Evolutionary conservation across 2,329 filamentous ascomycete species (phyloP), one percentile per base, ranked within the genome.

Genomic region (Sporothrix curviconia): DNA sequence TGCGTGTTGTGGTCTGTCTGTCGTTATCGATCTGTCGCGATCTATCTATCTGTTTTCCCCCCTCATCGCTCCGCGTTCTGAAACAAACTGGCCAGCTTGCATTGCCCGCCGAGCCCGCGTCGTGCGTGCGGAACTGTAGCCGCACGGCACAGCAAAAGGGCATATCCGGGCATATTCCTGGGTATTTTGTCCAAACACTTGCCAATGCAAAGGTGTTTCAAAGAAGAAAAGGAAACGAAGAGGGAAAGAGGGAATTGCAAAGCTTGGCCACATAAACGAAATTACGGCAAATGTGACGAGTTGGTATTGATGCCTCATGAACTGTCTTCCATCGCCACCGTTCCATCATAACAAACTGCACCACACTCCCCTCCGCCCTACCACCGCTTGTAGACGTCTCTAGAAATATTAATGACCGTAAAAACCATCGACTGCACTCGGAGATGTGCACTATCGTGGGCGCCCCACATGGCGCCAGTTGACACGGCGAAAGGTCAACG

Each of bases 351-450:
- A n/a, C n/a, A n/a, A n/a, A n/a, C n/a, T n/a, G n/a, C n/a, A n/a
- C n/a, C n/a, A n/a, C n/a, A n/a, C n/a, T 9, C 37, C 37, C 5
- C n/a, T 8, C 37, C 15, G n/a, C 9, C n/a, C 44, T 49, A 54
- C 39, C 51, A 54, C 39, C 39, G 25, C 19, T 54, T 54, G 51
- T 54, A 44, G 5, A 54, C 51, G 12, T 54, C 51, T 2, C 51
- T 37, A n/a, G 51, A 32, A 9, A 54, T 54, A 28, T 17, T 43
- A n/a, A 54, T 39, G 7, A 54, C 37, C 11, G 51, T 54, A 32
- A 15, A 54, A 43, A 54, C 51, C 51, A 54, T 6, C 51, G 51
- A 6, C 51, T 54, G 51, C 51, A 44, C 39, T 54, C 51, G n/a
- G 37, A 40, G 25, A 43, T 4, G 51, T 54, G 51, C 25, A 54